A percentile compares a stretch with the other conserved stretches of the same genome.
Conservation (phyloP, 768 basidiomycete species). For the Sarcomyxa edulis region DNA sequence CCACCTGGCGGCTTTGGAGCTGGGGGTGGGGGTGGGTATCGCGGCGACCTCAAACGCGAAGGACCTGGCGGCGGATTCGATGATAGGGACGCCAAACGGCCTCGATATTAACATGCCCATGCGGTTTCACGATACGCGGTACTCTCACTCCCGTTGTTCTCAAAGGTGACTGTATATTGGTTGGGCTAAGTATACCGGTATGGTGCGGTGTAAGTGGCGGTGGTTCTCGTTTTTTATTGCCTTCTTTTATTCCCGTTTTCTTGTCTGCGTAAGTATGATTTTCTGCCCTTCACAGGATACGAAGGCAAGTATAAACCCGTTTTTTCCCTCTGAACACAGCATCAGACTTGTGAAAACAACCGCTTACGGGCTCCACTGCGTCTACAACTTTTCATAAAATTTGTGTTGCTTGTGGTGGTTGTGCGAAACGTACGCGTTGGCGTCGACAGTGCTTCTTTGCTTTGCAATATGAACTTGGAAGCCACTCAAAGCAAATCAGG, state of each 20-base stretch:
- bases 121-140: not conserved
- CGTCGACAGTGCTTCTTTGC: no score
- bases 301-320: conserved; percentile 7
- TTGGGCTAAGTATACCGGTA: conserved; percentile 1
- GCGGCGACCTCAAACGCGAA: conserved; percentile 74
- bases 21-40: conserved; percentile 52
- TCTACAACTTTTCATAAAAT: no score
- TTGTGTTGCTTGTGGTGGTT: not conserved
- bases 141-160: not conserved
- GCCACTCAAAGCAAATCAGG: no score
- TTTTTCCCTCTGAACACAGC: no score
- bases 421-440: no score
- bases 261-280: conserved; percentile 7
- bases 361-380: no score
- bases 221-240: conserved; percentile 5
- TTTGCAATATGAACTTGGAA: no score
- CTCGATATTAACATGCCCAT: conserved; percentile 56
- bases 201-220: conserved; percentile 6
- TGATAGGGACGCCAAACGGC: conserved; percentile 77
- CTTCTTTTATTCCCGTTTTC: not conserved
- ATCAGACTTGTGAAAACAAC: no score
- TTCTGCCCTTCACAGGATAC: not conserved
- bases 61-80: conserved; percentile 75
- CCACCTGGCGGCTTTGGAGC: conserved; percentile 35
- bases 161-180: not conserved